Evolutionary conservation across 108 stramenopile genomes (phyloP).

Genomic region (Stephanodiscus triporus): DNA sequence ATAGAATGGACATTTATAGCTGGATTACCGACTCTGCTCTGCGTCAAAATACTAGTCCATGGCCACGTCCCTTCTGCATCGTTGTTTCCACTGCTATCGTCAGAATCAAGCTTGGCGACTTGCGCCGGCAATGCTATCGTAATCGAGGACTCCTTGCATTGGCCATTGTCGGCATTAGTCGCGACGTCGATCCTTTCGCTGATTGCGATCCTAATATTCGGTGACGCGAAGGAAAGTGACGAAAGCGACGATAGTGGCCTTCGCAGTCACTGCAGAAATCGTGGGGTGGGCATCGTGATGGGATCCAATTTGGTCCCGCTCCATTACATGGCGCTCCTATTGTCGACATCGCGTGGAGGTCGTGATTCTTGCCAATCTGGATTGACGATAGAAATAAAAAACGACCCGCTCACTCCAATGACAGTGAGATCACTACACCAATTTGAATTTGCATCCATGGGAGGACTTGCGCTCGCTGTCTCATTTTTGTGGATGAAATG

Average conservation of each 20-base stretch:
- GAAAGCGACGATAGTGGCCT: not conserved
- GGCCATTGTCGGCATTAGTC: conserved; percentile 4
- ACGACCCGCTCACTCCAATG: not conserved
- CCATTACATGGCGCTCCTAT: conserved; percentile 20
- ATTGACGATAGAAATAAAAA: not conserved
- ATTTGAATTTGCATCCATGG: conserved; percentile 28
- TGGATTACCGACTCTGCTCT: conserved; percentile 30
- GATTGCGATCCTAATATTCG: conserved; percentile 19
- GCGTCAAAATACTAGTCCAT: conserved; percentile 4
- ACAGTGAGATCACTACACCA: not conserved
- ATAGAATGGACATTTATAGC: conserved; percentile 43
- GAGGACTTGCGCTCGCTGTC: conserved; percentile 28
- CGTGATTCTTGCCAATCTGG: not conserved
- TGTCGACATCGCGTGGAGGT: conserved; percentile 2
- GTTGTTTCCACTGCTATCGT: not conserved
- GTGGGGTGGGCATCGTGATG: conserved; percentile 33
- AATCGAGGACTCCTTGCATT: not conserved
- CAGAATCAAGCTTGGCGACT: not conserved
- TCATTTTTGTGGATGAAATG: conserved; percentile 26
- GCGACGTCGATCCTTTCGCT: conserved; percentile 32
- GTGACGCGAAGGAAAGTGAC: conserved; percentile 2
- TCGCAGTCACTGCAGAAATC: not conserved
- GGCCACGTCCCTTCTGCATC: not conserved
- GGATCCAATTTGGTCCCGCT: conserved; percentile 43
- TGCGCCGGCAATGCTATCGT: not conserved